Base-by-base conservation (phyloP, 1,284 basidiomycete genomes). In the Ganoderma sinense region DNA sequence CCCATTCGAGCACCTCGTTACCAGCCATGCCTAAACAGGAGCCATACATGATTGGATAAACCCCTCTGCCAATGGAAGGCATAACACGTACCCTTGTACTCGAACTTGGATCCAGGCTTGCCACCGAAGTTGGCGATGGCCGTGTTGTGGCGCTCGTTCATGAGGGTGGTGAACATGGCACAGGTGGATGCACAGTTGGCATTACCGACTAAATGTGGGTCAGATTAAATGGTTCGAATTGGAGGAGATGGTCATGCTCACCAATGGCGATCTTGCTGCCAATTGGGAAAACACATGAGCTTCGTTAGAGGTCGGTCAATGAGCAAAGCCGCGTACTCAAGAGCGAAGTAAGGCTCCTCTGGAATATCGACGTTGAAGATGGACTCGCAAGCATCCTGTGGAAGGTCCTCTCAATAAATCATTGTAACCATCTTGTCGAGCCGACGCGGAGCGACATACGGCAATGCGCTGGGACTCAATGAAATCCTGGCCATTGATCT, bases 181-280 rank as follows among this genome's bases (percentile, higher is more conserved):
- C 90, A 91, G 0, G 89, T 90, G 18, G 89, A 91, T 4, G 88
- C 89, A 71, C 89, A 92, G 72, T 87, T 84, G 20, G 84, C 85
- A 69, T 85, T 85, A 41, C 81, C 78, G 48, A 85, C 83, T 79
- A 60, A 62, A 8, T n/a, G 45, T 16, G 40, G 2, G 26, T 63
- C 29, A 56, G 43, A 29, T n/a, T 20, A 2, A 36, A 48, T 0
- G 1, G 18, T n/a, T 10, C 5, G 7, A 33, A 8, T 2, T 16
- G 40, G 23, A 10, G 16, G 31, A 59, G 18, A 59, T 31, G 26
- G 20, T 13, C 29, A 1, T 18, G 61, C 81, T 61, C 72, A 88
- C 86, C 85, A 26, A 89, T 88, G 1, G 84, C 87, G 26, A 89
- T 82, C 63, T 89, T 88, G 36, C 87, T 88, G 43, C 4, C 33